Conservation (phyloP, 1,284 basidiomycete species). For the Rhodotorula sp. region DNA sequence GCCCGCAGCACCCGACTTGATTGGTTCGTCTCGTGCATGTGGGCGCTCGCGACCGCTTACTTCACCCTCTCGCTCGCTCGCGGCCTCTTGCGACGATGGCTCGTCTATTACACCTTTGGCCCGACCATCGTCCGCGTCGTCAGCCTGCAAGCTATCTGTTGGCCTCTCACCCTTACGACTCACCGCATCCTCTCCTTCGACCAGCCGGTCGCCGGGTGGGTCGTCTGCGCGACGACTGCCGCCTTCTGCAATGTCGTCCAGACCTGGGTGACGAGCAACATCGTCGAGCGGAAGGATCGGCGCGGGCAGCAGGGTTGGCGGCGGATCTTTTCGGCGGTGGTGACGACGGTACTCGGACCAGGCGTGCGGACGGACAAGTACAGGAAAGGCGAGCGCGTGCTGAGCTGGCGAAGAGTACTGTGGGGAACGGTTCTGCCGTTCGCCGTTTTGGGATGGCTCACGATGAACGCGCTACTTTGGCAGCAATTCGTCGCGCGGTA, state of each 20-base stretch:
- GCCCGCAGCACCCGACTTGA: conserved; percentile 39
- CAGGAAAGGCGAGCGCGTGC: conserved; percentile 34
- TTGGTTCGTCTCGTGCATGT: conserved; percentile 43
- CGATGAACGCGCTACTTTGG: conserved; percentile 29
- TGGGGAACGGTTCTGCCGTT: conserved; percentile 40
- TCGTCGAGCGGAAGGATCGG: conserved; percentile 40
- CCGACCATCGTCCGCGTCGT: conserved; percentile 43
- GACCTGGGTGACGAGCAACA: conserved; percentile 41
- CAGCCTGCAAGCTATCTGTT: conserved; percentile 45
- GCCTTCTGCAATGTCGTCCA: conserved; percentile 43
- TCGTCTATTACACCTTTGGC: conserved; percentile 42
- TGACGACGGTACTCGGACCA: conserved; percentile 35
- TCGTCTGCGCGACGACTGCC: conserved; percentile 41
- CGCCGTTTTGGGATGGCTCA: conserved; percentile 34
- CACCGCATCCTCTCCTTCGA: conserved; percentile 39
- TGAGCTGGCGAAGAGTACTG: conserved; percentile 38
- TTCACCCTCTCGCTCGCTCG: conserved; percentile 43
- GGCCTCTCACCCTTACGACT: conserved; percentile 42
- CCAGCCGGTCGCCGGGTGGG: conserved; percentile 40
- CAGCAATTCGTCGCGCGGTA: conserved; percentile 38
- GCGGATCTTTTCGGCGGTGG: conserved; percentile 17
- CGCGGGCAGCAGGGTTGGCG: conserved; percentile 26
- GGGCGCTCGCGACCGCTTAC: conserved; percentile 43
- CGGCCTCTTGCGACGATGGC: conserved; percentile 42
- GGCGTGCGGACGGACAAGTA: conserved; percentile 40